These are phyloP conservation scores for Plasmodium adleri DNA, from an alignment of 169 alveolate genomes.

Conservation along the genomic window DNA sequence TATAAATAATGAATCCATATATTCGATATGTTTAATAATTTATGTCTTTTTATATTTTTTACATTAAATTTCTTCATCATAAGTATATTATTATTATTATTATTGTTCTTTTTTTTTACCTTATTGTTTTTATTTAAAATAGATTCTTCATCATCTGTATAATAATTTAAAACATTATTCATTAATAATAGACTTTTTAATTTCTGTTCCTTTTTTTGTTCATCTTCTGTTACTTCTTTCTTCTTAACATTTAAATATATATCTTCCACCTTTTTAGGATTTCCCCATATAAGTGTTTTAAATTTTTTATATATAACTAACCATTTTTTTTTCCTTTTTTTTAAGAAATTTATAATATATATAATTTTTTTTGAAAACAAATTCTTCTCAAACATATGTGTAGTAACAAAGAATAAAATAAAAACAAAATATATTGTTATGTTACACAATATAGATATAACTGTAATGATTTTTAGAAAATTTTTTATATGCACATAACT, in stretches of 20 bases:
- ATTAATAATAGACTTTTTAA: conserved; percentile 27
- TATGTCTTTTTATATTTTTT: conserved; percentile 26
- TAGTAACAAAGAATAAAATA: conserved; percentile 8
- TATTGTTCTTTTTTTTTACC: conserved; percentile 7
- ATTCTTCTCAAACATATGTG: neutral
- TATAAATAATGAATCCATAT: conserved; percentile 28
- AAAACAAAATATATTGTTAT: conserved; percentile 7
- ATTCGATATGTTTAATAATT: conserved; percentile 45
- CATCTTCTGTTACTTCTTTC: conserved; percentile 32
- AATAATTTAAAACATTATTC: conserved; percentile 21
- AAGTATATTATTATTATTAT: neutral
- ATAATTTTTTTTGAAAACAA: too few relatives aligned
- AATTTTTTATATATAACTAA: neutral
- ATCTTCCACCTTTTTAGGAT: neutral
- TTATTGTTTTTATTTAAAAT: neutral
- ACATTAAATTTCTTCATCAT: too few relatives aligned
- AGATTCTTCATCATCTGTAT: conserved; percentile 4
- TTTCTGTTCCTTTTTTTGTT: conserved; percentile 20
- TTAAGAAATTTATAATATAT: neutral
- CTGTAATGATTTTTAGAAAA: conserved; percentile 9
- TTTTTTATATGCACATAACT: conserved; percentile 27
- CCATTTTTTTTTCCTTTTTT: neutral
- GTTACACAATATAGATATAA: conserved; percentile 28
- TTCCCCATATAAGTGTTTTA: conserved; percentile 8
- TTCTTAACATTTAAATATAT: neutral